Percentiles rank a stretch among this genome's conserved stretches.
These are phyloP conservation scores for Plasmodium malariae DNA, from an alignment of 169 alveolate genomes.

Conservation along the genomic window DNA sequence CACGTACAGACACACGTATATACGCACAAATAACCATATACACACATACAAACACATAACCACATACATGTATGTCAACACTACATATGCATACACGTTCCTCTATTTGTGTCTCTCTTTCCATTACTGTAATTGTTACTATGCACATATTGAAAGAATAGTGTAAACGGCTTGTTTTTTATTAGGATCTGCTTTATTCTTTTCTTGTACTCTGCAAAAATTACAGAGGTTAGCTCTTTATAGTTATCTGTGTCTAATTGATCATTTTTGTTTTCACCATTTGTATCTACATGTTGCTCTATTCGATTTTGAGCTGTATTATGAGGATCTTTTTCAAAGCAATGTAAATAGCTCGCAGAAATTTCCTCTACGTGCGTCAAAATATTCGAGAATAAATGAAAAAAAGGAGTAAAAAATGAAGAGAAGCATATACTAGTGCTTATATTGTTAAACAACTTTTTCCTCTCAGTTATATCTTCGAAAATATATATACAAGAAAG, in stretches of 20 bases:
- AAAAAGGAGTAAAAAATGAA: slow-evolving; percentile 72
- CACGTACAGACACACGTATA: background rate
- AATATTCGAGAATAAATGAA: slow-evolving; percentile 37
- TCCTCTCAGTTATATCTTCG: slow-evolving; percentile 35
- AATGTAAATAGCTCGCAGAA: background rate
- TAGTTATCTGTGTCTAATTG: background rate
- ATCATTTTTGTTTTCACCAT: background rate
- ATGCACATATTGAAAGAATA: slow-evolving; percentile 60
- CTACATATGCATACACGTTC: no score
- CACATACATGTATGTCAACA: no score
- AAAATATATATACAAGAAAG: slow-evolving; percentile 68
- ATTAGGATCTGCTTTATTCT: slow-evolving; percentile 51
- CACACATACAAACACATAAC: background rate
- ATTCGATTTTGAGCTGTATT: background rate
- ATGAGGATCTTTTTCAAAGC: background rate
- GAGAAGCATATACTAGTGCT: slow-evolving; percentile 61
- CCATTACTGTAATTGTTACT: slow-evolving; percentile 33
- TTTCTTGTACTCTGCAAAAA: slow-evolving; percentile 28
- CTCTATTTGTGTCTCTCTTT: background rate
- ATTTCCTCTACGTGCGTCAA: slow-evolving; percentile 23
- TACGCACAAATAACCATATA: background rate
- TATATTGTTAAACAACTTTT: slow-evolving; percentile 32
- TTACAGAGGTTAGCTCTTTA: background rate
- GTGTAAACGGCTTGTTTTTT: slow-evolving; percentile 50
- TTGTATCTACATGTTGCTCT: background rate